These are phyloP conservation scores for Daldinia bambusicola DNA, from an alignment of 495 filamentous ascomycete genomes.

Conservation along the genomic window DNA sequence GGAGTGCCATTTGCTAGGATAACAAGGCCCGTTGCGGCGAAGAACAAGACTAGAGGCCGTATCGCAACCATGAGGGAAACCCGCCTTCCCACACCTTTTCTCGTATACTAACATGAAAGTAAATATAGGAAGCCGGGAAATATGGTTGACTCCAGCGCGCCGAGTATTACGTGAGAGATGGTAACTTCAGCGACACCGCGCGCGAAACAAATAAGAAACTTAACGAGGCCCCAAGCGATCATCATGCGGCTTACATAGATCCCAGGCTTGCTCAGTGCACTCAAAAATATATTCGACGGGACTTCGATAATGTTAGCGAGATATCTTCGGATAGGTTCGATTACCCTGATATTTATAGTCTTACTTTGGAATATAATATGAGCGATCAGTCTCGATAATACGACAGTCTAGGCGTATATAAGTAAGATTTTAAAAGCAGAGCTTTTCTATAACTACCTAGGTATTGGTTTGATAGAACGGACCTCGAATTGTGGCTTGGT, in stretches of 20 bases:
- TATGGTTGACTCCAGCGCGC: conserved; percentile 17
- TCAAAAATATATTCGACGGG: conserved; percentile 8
- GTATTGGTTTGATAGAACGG: not conserved
- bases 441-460: not conserved
- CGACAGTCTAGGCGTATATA: not conserved
- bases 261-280: not conserved
- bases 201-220: not conserved
- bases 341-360: not conserved
- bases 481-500: conserved; percentile 14
- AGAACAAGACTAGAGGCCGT: not conserved
- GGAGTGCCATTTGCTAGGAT: not conserved
- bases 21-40: not conserved
- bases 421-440: not conserved
- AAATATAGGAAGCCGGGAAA: conserved; percentile 20
- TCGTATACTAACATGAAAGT: conserved; percentile 25
- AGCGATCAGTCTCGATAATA: conserved; percentile 1
- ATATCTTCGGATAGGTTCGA: not conserved
- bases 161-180: not conserved
- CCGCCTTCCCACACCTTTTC: not conserved
- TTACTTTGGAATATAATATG: conserved; percentile 13
- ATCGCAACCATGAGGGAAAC: conserved; percentile 1
- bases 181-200: not conserved
- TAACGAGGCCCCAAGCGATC: not conserved
- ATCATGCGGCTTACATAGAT: conserved; percentile 2
- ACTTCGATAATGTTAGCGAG: conserved; percentile 12